phyloP scores from a whole-genome alignment of 2,329 filamentous ascomycete species.

The Penicillium sp. region DNA sequence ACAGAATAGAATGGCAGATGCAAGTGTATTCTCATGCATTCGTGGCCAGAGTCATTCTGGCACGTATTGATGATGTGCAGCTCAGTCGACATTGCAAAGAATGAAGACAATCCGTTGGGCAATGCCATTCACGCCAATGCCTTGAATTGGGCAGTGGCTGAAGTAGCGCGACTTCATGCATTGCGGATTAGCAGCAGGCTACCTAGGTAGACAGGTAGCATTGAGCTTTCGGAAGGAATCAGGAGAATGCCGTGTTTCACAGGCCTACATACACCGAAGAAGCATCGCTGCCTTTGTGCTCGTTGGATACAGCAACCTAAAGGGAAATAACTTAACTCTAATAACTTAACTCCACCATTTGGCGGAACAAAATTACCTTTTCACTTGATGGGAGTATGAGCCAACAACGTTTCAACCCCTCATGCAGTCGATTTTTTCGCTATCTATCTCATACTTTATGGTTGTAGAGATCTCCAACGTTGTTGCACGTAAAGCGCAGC shows the following conservation, averaged over 20 bases:
- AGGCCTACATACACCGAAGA: not conserved
- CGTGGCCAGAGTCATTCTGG: not conserved
- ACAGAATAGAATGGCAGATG: not conserved
- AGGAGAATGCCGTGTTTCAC: not conserved
- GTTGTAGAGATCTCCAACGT: not conserved
- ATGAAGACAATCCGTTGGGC: not conserved
- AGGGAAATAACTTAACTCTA: not conserved
- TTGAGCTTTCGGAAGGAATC: not conserved
- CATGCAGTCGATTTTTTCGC: not conserved
- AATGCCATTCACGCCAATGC: not conserved
- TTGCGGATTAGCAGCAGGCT: not conserved
- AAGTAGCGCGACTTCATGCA: not conserved
- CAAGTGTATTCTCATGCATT: not conserved
- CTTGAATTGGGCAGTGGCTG: not conserved
- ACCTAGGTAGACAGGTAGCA: not conserved
- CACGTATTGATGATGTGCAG: constrained; percentile 9
- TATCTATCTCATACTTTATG: not conserved
- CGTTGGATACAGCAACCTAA: not conserved
- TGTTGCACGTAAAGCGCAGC: not conserved
- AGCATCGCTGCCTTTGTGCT: not conserved
- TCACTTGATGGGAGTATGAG: not conserved
- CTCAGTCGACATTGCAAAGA: not conserved
- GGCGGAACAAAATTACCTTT: not conserved
- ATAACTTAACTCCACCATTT: not conserved
- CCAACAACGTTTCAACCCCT: not conserved